Conservation (phyloP, 306 rosid species). For the Prunus salicina region DNA sequence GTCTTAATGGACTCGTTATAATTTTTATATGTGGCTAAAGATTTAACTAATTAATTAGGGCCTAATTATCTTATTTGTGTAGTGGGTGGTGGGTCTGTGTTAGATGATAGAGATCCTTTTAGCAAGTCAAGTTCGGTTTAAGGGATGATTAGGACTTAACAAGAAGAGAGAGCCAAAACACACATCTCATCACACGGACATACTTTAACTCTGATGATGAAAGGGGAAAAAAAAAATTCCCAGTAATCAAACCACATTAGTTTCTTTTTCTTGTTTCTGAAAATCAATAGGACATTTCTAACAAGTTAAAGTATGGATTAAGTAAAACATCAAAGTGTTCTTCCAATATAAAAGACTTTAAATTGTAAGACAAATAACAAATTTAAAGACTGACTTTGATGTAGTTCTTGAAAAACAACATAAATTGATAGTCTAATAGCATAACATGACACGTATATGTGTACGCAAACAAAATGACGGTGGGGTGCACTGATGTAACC, state of each 20-base stretch:
- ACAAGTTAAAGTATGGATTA: too few relatives aligned
- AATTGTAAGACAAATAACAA: too few relatives aligned
- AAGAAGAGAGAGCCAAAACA: neutral
- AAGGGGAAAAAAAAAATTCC: neutral
- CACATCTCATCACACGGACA: neutral
- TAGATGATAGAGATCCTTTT: slow-evolving; percentile 1
- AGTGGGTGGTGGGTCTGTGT: slow-evolving; percentile 24
- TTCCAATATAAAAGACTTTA: too few relatives aligned
- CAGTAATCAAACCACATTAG: too few relatives aligned
- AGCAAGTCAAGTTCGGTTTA: neutral
- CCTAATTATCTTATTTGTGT: neutral
- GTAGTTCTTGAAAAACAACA: too few relatives aligned
- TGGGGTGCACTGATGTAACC: slow-evolving; percentile 13
- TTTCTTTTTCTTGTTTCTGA: too few relatives aligned
- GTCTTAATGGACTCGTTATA: neutral
- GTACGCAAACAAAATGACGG: neutral
- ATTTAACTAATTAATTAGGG: neutral
- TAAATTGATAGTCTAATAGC: too few relatives aligned
- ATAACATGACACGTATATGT: neutral
- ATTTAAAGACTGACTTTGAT: too few relatives aligned
- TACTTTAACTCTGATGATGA: neutral
- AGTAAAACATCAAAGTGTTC: too few relatives aligned
- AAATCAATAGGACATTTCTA: too few relatives aligned
- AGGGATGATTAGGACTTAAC: neutral
- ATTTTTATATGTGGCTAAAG: neutral